Evolutionary conservation across 352 stramenopile species (phyloP).

Genomic region (Aphanomyces astaci): DNA sequence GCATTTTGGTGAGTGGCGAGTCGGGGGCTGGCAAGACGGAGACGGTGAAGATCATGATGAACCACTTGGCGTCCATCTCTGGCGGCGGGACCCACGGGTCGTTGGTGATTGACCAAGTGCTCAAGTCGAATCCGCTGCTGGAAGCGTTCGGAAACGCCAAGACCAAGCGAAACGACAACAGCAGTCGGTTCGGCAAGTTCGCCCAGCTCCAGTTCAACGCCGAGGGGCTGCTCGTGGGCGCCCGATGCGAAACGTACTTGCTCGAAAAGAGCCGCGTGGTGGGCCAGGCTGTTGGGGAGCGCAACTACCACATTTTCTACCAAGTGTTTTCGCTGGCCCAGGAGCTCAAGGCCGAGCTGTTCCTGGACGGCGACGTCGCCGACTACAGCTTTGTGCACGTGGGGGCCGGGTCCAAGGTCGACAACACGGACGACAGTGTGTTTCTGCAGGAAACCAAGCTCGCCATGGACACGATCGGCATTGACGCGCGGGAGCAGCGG

Average conservation of each 20-base stretch:
- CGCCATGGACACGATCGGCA: slow-evolving; percentile 84
- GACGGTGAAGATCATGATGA: slow-evolving; percentile 89
- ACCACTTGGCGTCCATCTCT: slow-evolving; percentile 71
- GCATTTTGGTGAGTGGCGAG: slow-evolving; percentile 60
- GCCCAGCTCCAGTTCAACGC: slow-evolving; percentile 69
- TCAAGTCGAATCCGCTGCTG: slow-evolving; percentile 66
- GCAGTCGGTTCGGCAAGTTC: slow-evolving; percentile 72
- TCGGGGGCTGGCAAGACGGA: slow-evolving; percentile 67
- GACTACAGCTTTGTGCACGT: slow-evolving; percentile 76
- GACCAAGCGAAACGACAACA: slow-evolving; percentile 81
- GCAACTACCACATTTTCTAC: slow-evolving; percentile 99
- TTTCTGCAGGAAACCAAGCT: slow-evolving; percentile 80
- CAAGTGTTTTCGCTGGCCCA: slow-evolving; percentile 73
- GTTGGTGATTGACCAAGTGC: slow-evolving; percentile 68
- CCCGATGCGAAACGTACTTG: slow-evolving; percentile 87
- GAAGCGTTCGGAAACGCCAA: slow-evolving; percentile 77
- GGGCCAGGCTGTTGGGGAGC: slow-evolving; percentile 81
- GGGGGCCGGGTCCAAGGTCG: slow-evolving; percentile 42
- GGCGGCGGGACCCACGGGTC: slow-evolving; percentile 54
- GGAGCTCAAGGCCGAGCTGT: slow-evolving; percentile 42
- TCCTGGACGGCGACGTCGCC: slow-evolving; percentile 43
- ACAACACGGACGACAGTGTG: slow-evolving; percentile 60
- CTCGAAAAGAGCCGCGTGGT: slow-evolving; percentile 95
- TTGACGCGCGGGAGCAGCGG: slow-evolving; percentile 83
- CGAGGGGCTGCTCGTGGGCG: slow-evolving; percentile 50